Conservation (phyloP, 2,329 filamentous ascomycete genomes). For the Dendryphion nanum region DNA sequence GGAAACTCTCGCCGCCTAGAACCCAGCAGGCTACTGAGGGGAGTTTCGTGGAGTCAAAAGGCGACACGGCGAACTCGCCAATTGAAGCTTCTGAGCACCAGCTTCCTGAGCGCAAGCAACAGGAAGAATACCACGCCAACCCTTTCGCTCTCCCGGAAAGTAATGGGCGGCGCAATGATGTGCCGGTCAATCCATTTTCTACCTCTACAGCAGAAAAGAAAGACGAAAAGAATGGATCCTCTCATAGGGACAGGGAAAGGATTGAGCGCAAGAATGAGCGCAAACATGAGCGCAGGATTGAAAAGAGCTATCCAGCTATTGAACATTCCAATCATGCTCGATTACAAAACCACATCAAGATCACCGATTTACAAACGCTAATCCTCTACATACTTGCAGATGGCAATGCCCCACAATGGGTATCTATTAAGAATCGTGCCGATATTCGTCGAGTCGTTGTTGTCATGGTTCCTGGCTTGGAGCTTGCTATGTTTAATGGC, state of each 20-base stretch:
- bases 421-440: constrained; percentile 57
- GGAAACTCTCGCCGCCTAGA: not conserved
- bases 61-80: no score
- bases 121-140: not conserved
- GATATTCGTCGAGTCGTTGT: constrained; percentile 73
- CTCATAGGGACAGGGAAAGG: constrained; percentile 7
- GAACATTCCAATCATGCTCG: constrained; percentile 54
- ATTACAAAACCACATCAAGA: constrained; percentile 55
- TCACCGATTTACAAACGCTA: constrained; percentile 58
- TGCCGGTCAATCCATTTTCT: not conserved
- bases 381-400: constrained; percentile 62
- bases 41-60: no score
- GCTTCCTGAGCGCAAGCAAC: not conserved
- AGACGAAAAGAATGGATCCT: not conserved
- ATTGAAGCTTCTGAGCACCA: no score
- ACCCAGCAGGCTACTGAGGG: no score
- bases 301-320: constrained; percentile 42
- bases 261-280: constrained; percentile 27
- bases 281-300: constrained; percentile 11
- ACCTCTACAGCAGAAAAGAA: not conserved
- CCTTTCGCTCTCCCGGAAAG: not conserved
- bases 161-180: no score
- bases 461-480: constrained; percentile 88
- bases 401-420: constrained; percentile 60
- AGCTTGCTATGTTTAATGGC: constrained; percentile 82